These are phyloP conservation scores for Clonostachys rosea DNA, from an alignment of 2,329 filamentous ascomycete species.

Conservation along the genomic window DNA sequence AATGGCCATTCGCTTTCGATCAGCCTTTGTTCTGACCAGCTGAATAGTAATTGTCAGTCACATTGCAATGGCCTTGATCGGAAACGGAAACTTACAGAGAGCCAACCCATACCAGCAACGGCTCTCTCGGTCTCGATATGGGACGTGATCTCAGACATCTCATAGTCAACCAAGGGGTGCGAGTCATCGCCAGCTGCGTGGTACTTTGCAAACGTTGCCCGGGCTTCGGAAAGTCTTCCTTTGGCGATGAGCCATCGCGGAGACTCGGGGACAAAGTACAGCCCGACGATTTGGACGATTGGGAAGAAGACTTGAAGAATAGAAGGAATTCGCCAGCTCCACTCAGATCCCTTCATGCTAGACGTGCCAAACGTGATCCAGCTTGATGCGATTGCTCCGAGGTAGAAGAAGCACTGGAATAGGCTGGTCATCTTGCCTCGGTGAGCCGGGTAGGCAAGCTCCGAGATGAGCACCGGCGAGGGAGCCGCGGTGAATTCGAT, in stretches of 20 bases:
- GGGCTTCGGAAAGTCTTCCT: constrained; percentile 49
- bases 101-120: constrained; percentile 1
- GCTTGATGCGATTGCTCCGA: constrained; percentile 3
- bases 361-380: constrained; percentile 29
- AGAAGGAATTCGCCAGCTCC: constrained; percentile 50
- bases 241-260: constrained; percentile 55
- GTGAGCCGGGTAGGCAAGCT: constrained; percentile 23
- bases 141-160: background rate
- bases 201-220: constrained; percentile 16
- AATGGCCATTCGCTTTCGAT: constrained; percentile 12
- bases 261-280: constrained; percentile 58
- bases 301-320: constrained; percentile 43
- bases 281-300: constrained; percentile 31
- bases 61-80: too few species aligned
- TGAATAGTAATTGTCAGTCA: constrained; percentile 14
- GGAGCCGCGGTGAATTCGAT: constrained; percentile 16
- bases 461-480: constrained; percentile 20
- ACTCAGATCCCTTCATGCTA: constrained; percentile 15
- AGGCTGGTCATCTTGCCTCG: constrained; percentile 32
- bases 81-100: too few species aligned
- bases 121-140: background rate
- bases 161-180: constrained; percentile 9
- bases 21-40: constrained; percentile 27
- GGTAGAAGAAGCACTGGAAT: constrained; percentile 30
- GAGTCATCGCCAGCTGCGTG: constrained; percentile 2